A percentile compares a stretch with the other conserved stretches of the same genome.
These are phyloP conservation scores for Malus sylvestris DNA, from an alignment of 306 rosid genomes.

Conservation along the genomic window DNA sequence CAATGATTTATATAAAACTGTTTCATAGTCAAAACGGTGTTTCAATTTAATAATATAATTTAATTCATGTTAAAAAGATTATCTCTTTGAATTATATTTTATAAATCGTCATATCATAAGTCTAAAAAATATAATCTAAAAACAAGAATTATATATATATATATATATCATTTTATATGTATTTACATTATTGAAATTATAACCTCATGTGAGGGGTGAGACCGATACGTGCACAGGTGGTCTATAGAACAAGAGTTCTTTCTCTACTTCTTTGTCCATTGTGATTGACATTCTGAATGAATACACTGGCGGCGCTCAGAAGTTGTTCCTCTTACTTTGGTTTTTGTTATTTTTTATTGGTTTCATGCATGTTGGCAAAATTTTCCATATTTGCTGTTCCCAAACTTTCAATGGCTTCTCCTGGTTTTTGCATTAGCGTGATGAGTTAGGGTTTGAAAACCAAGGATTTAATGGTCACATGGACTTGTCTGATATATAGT, in stretches of 20 bases:
- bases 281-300: constrained; percentile 60
- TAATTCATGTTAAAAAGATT: no score
- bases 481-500: constrained; percentile 51
- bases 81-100: no score
- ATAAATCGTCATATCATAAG: no score
- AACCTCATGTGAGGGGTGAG: neutral
- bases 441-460: constrained; percentile 33
- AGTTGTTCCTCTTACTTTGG: constrained; percentile 61
- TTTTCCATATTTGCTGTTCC: neutral
- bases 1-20: no score
- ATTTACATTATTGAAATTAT: no score
- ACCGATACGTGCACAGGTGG: neutral
- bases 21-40: no score
- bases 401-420: neutral
- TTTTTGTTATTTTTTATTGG: constrained; percentile 5
- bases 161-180: no score
- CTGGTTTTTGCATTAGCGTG: constrained; percentile 7
- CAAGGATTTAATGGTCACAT: constrained; percentile 57
- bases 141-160: no score
- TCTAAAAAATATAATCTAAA: no score
- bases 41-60: no score
- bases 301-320: constrained; percentile 91
- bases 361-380: constrained; percentile 2
- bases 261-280: constrained; percentile 1
- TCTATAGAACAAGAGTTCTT: neutral